Evolutionary conservation across 202 grass and related monocot species (phyloP), one percentile per base, ranked within the genome.

Genomic region (Setaria italica): DNA sequence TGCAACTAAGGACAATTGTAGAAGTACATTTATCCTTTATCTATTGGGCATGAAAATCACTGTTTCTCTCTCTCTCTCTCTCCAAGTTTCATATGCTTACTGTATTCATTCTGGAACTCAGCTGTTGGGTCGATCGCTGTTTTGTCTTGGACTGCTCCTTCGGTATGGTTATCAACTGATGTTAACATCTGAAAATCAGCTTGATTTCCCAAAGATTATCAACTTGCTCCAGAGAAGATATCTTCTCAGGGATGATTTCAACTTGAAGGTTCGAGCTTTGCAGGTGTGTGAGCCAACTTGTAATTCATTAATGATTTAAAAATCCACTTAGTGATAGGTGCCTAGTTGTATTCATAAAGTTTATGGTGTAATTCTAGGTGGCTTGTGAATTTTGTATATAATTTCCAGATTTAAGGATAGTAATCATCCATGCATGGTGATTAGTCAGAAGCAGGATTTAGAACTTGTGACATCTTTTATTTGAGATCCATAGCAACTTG

Each of bases 101-200:
- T 11, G 6, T 82, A 76, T 70, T 47, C 30, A 83, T 68, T 77
- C 29, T 76, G 76, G 76, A 82, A 81, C 87, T 74, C 90, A 99
- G 97, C 70, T 89, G 37, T 84, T 99, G 81, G 92, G 90, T 34
- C 94, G 97, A 25, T 99, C 97, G 2, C 87, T 99, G 74, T 97
- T 99, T 75, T 99, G 97, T 90, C 92, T 99, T 63, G 97, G 97
- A 56, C 63, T 99, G 58, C 93, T 99, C 71, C 83, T 96, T 87
- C 91, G 97, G 79, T 99, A 99, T 81, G 90, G 97, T 74, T 90
- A 90, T 93, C 90, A 91, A 73, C 85, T 99, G 87, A 85, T 94
- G 89, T 67, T 79, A 70, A 82, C 82, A 85, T 92, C 72, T 57
- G 94, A 99, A 74, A 87, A 83, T 79, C 85, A 89, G 85, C 84